Evolutionary conservation across 345 rosid genomes (phyloP).

Genomic region (Noccaea caerulescens): DNA sequence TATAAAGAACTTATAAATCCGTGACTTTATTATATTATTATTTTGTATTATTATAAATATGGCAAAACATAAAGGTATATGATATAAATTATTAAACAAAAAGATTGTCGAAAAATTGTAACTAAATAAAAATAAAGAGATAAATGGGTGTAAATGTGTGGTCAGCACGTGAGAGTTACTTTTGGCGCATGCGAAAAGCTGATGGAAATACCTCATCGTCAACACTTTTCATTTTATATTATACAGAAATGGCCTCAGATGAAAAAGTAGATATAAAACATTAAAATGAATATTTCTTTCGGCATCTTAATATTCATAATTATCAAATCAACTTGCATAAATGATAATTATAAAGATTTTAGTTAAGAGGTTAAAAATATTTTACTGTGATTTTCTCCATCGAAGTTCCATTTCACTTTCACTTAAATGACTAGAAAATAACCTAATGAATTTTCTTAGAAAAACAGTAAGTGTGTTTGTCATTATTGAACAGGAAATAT

Average conservation of each 20-base stretch:
- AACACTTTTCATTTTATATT: constrained; percentile 39
- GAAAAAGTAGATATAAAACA: constrained; percentile 14
- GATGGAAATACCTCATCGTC: constrained; percentile 43
- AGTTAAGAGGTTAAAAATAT: no score
- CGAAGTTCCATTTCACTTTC: no score
- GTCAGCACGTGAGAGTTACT: constrained; percentile 53
- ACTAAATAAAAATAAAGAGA: constrained; percentile 30
- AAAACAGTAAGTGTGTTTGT: no score
- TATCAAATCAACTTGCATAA: background rate
- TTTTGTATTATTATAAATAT: background rate
- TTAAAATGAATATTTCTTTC: constrained; percentile 1
- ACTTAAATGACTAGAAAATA: no score
- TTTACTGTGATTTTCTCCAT: no score
- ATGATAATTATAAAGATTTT: no score
- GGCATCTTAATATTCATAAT: constrained; percentile 13
- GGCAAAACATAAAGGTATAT: background rate
- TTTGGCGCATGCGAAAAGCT: constrained; percentile 54
- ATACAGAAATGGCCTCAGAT: constrained; percentile 29
- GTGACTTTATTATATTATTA: no score
- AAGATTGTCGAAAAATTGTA: background rate
- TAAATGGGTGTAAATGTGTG: constrained; percentile 45
- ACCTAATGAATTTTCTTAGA: no score
- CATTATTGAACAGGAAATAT: no score
- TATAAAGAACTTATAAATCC: background rate
- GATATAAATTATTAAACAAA: background rate